Conservation (phyloP, 805 yeast species). For the fission yeast (Schizosaccharomyces pombe) region ASM294v3 CU329670.1:619501-620000, state of each 20-base stretch:
- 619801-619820: constrained; percentile 16
- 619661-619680: constrained; percentile 28
- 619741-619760: constrained; percentile 66
- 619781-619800: constrained; percentile 49
- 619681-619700: constrained; percentile 29
- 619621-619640: constrained; percentile 7
- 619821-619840: neutral
- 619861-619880: neutral
- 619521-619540: constrained; percentile 24
- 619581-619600: neutral
- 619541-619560: constrained; percentile 1
- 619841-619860: neutral
- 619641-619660: constrained; percentile 9
- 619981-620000: neutral
- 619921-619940: neutral
- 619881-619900: neutral
- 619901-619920: neutral
- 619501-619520: constrained; percentile 25
- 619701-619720: constrained; percentile 24
- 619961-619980: neutral
- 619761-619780: constrained; percentile 51
- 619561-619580: neutral
- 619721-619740: constrained; percentile 44
- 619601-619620: neutral
- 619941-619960: neutral